Conservation (phyloP, 768 basidiomycete genomes). For the Phlebiopsis gigantea region DNA sequence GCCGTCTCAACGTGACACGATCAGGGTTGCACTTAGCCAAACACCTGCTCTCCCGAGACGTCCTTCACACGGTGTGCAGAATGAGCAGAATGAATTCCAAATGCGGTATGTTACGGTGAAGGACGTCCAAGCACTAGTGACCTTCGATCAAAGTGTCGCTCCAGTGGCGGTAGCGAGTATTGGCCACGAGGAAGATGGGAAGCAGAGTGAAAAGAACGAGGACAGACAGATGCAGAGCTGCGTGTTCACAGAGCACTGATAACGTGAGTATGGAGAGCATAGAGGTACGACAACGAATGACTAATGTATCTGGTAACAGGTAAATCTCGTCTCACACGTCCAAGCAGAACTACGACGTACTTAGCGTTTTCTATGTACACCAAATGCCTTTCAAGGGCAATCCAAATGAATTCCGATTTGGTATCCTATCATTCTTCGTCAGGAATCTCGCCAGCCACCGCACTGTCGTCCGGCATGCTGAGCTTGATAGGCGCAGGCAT, state of each 20-base stretch:
- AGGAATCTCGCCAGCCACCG: slow-evolving; percentile 12
- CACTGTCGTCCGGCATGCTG: background rate
- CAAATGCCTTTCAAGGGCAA: background rate
- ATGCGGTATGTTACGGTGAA: background rate
- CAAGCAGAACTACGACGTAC: background rate
- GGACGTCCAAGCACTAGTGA: background rate
- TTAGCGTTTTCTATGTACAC: slow-evolving; percentile 1
- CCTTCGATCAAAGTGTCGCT: background rate
- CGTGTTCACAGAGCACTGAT: background rate
- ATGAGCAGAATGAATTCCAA: background rate
- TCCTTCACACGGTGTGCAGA: background rate
- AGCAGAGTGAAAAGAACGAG: background rate
- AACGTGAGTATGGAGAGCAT: slow-evolving; percentile 4
- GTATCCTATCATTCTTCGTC: slow-evolving; percentile 8
- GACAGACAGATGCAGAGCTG: background rate
- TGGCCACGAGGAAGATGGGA: background rate
- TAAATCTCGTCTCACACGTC: background rate
- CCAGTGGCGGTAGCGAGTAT: background rate
- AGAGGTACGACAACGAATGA: background rate
- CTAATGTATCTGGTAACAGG: background rate
- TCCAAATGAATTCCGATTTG: background rate
- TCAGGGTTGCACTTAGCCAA: no score
- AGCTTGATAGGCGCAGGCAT: slow-evolving; percentile 6
- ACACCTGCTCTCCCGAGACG: no score
- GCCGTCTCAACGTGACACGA: no score